Base-by-base conservation (phyloP, 1,284 basidiomycete species). In the Sparassis latifolia region DNA sequence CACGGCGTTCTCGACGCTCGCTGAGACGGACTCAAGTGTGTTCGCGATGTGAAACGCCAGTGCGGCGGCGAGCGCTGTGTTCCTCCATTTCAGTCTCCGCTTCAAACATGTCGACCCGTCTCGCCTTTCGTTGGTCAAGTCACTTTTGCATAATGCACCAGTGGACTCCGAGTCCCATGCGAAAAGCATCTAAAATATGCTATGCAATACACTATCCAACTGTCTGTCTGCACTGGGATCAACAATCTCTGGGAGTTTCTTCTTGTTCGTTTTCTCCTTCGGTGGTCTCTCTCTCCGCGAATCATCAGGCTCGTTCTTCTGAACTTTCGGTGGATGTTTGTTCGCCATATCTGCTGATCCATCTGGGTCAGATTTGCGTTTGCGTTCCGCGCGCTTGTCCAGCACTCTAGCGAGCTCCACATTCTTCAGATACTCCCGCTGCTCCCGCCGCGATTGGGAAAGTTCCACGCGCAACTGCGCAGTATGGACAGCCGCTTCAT, bases 351-450 rank as follows among this genome's bases (percentile, higher is more conserved):
- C 47, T 44, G 45, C 37, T 52, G 48, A 28, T 33, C 33, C 37
- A 10, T 43, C 45, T 32, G 4, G 44, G 47, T 2, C 59, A 20
- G 59, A 57, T 52, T 68, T 67, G 38, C 59, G 66, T 58, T 79
- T 91, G 65, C 84, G 85, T 56, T 86, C 84, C 33, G 82, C 82
- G 44, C 94, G 86, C 69, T 96, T 95, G 56, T 89, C 84, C 60
- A 95, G 73, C 33, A 96, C 84, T n/a, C 89, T 82, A 1, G 95
- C 95, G 20, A 96, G 80, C 65, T 98, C 97, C 38, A 99, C 97
- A 58, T 98, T 96, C 63, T 80, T 82, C 51, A 99, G 78, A 69
- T 99, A 99, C 51, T 96, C 92, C 47, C 83, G 82, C 66, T 99
- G 96, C 69, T 98, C 96, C 39, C 81, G 74, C 58, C 81, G 85